Percentiles rank a stretch among this genome's conserved stretches.
These are phyloP conservation scores for Paradendryphiella salina DNA, from an alignment of 2,329 filamentous ascomycete species.

Conservation along the genomic window DNA sequence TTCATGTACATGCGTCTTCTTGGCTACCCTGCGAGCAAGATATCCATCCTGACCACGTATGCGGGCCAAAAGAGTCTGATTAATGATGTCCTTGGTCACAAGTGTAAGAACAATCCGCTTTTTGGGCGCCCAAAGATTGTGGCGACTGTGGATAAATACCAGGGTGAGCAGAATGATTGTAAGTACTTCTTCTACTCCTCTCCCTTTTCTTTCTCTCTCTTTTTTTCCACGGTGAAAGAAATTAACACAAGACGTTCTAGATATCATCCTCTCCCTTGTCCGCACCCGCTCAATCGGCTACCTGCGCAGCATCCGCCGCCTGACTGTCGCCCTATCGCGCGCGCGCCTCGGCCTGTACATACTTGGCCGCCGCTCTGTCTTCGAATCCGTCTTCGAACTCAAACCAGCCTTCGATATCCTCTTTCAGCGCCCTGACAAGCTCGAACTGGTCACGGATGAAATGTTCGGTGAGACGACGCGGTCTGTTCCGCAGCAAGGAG, in stretches of 20 bases:
- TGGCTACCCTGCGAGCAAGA: constrained; percentile 81
- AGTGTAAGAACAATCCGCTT: constrained; percentile 79
- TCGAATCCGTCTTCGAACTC: constrained; percentile 86
- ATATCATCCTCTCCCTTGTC: constrained; percentile 90
- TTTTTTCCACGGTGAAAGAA: not conserved
- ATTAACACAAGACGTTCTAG: constrained; percentile 50
- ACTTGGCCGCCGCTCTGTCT: constrained; percentile 83
- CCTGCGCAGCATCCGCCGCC: constrained; percentile 85
- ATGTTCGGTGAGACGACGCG: constrained; percentile 72
- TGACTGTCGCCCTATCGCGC: constrained; percentile 92
- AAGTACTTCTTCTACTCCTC: constrained; percentile 52
- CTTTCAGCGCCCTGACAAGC: constrained; percentile 75
- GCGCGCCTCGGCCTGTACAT: constrained; percentile 91
- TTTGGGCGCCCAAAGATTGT: constrained; percentile 90
- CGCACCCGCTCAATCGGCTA: constrained; percentile 89
- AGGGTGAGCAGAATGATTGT: constrained; percentile 99
- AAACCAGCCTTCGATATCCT: constrained; percentile 82
- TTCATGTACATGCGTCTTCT: constrained; percentile 97
- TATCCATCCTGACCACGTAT: constrained; percentile 90
- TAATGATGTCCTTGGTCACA: constrained; percentile 78
- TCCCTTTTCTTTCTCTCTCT: not conserved
- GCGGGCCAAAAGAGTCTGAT: constrained; percentile 89
- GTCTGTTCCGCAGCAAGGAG: constrained; percentile 41
- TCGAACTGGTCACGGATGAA: constrained; percentile 81
- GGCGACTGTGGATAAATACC: constrained; percentile 96